Evolutionary conservation across 1,284 basidiomycete genomes (phyloP).

Genomic region (Stygiomarasmius scandens): DNA sequence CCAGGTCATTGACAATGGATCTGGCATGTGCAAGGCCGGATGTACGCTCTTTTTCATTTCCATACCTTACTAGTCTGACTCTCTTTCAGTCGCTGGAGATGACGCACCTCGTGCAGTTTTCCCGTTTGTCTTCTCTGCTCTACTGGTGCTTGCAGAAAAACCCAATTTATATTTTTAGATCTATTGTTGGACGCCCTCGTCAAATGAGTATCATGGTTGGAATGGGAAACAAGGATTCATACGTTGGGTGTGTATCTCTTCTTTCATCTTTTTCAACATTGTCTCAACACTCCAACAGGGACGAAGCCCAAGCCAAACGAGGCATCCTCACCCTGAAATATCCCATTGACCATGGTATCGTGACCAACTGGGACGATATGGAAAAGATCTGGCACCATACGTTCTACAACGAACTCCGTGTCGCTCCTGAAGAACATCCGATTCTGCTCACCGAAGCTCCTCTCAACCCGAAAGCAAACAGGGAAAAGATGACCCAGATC

Average conservation of each 20-base stretch:
- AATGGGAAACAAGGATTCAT: conserved; percentile 16
- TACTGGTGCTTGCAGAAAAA: background rate
- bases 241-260: conserved; percentile 12
- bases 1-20: conserved; percentile 19
- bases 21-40: conserved; percentile 18
- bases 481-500: conserved; percentile 18
- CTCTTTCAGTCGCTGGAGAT: conserved; percentile 12
- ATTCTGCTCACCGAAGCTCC: conserved; percentile 17
- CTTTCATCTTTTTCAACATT: background rate
- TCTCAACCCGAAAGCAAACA: conserved; percentile 16
- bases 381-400: conserved; percentile 12
- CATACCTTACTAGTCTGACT: background rate
- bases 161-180: background rate
- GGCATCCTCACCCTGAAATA: conserved; percentile 11
- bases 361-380: conserved; percentile 1
- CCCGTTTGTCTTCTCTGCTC: conserved; percentile 4
- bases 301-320: conserved; percentile 2
- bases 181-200: conserved; percentile 14
- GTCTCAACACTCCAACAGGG: background rate
- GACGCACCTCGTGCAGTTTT: conserved; percentile 17
- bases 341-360: conserved; percentile 1
- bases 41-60: background rate
- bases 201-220: conserved; percentile 13
- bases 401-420: conserved; percentile 18
- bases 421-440: conserved; percentile 17